Base-by-base conservation (phyloP, 441 rosid genomes). In the Populus hybrid region DNA sequence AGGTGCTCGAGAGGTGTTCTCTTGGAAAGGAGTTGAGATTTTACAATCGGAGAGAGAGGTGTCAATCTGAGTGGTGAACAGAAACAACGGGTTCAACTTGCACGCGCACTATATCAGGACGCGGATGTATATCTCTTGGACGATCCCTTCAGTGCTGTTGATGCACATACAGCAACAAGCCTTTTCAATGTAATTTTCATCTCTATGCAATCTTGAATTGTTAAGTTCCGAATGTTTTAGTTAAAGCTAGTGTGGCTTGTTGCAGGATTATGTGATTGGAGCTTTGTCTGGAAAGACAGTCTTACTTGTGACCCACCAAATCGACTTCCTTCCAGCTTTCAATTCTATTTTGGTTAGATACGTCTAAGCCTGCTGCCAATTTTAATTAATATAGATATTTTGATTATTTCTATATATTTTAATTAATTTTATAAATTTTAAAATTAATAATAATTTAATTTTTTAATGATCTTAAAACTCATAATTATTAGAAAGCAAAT, bases 141-240 rank as follows among this genome's bases (percentile, higher is more conserved):
- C 78, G 92, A 90, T 73, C 93, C 92, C 1, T 88, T 88, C 71
- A 90, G 93, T 28, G 89, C 93, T 7, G 85, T 87, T 8, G 92
- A 88, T 77, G 93, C 92, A 16, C 84, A 85, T 21, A 88, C 92
- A 1, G 88, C 90, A 67, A 76, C 83, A 2, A 74, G 40, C 67
- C 78, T 90, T 36, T 86, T 90, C 71, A 84, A 82, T 67, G 57
- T 46, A 46, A 46, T 14, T 46, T 46, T 46, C 57, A 14, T 46
- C 57, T 46, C 18, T 1, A 46, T 46, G 11, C 20, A 46, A 46
- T 46, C 57, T 46, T 34, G 20, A 46, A 4, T 12, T 14, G 6
- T 1, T 46, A 14, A 14, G 57, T 46, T 46, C 57, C 2, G 6
- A 14, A 46, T 46, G 20, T 46, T 14, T 5, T 46, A 46, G 2